Evolutionary conservation across 495 filamentous ascomycete species (phyloP).

Genomic region (Daldinia decipiens): DNA sequence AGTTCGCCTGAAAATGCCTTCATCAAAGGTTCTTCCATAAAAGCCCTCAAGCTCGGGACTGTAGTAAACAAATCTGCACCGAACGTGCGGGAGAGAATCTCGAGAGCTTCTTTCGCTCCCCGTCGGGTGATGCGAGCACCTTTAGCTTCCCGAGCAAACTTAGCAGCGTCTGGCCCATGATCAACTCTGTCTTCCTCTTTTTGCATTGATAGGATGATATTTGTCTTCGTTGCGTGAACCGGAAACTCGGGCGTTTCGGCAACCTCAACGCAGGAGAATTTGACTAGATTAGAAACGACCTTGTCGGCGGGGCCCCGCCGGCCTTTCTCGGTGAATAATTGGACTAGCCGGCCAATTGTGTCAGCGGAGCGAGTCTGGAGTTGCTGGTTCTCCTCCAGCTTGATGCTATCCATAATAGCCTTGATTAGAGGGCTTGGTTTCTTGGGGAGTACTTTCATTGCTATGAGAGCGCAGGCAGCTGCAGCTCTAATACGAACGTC

Average conservation of each 20-base stretch:
- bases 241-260: conserved; percentile 97
- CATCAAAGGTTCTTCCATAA: conserved; percentile 83
- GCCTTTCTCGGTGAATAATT: conserved; percentile 78
- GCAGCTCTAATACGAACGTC: conserved; percentile 89
- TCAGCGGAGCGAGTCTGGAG: conserved; percentile 88
- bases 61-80: conserved; percentile 77
- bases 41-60: conserved; percentile 78
- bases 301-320: conserved; percentile 88
- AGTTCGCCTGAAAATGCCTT: conserved; percentile 78
- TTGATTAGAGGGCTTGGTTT: conserved; percentile 92
- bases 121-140: conserved; percentile 88
- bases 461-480: conserved; percentile 85
- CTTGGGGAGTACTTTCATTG: conserved; percentile 86
- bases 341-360: conserved; percentile 84
- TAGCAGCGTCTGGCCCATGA: conserved; percentile 80
- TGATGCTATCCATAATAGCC: conserved; percentile 97
- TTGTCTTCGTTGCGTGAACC: conserved; percentile 75
- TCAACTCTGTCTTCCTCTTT: conserved; percentile 98
- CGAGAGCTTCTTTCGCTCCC: conserved; percentile 93
- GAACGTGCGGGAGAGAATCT: conserved; percentile 83
- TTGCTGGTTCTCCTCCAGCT: conserved; percentile 90
- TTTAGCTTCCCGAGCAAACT: conserved; percentile 85
- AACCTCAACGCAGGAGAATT: conserved; percentile 96
- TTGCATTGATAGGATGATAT: conserved; percentile 85
- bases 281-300: conserved; percentile 90